Conservation (phyloP, 176 grass and related monocot genomes). For the Ampelocalamus luodianensis region DNA sequence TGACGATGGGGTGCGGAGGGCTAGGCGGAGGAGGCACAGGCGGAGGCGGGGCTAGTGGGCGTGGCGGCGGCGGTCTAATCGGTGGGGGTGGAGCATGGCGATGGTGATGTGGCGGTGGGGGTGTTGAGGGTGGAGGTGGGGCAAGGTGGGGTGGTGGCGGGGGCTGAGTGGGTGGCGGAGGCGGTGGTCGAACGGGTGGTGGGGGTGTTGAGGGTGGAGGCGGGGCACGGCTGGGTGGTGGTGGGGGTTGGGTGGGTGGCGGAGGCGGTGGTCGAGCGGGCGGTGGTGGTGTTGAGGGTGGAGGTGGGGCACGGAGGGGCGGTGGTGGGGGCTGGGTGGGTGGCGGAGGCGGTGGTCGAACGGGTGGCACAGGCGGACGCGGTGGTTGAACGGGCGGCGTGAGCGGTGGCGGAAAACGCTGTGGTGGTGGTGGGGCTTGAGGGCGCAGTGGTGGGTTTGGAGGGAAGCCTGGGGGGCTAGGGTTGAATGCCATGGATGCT, state of each 20-base stretch:
- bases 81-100: constrained; percentile 1
- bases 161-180: background rate
- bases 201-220: background rate
- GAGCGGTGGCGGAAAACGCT: background rate
- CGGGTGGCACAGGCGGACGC: background rate
- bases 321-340: background rate
- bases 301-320: constrained; percentile 12
- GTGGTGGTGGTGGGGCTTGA: background rate
- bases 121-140: background rate
- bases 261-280: constrained; percentile 6
- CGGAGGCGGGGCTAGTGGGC: constrained; percentile 17
- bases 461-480: too few relatives aligned
- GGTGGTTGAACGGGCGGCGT: background rate
- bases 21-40: background rate
- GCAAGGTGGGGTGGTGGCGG: background rate
- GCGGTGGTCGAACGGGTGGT: constrained; percentile 16
- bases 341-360: constrained; percentile 4
- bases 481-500: background rate
- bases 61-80: background rate
- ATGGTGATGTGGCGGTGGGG: constrained; percentile 47
- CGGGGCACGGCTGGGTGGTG: constrained; percentile 18
- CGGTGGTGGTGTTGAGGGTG: constrained; percentile 13
- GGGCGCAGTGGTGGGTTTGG: constrained; percentile 25
- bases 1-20: too few relatives aligned
- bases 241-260: background rate